phyloP scores from a whole-genome alignment of 2,329 filamentous ascomycete species.

The Setomelanomma holmii region DNA sequence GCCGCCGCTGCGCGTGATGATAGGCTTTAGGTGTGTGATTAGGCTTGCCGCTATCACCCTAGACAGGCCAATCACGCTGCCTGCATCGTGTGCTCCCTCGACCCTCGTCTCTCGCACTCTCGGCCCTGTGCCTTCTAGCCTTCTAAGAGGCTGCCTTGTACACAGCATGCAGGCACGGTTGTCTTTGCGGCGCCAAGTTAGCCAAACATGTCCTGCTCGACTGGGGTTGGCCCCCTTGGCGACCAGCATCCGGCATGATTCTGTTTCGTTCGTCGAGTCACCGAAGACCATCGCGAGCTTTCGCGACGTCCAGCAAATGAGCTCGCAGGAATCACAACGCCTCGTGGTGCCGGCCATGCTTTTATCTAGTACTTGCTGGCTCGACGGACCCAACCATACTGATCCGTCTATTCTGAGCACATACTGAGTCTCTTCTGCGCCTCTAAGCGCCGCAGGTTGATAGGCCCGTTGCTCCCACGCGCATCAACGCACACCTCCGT shows the following conservation, averaged over 20 bases:
- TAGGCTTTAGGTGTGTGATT: conserved; percentile 32
- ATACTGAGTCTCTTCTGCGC: conserved; percentile 40
- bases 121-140: conserved; percentile 27
- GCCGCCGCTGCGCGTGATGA: conserved; percentile 27
- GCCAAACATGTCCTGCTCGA: conserved; percentile 41
- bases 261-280: conserved; percentile 37
- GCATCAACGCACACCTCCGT: conserved; percentile 38
- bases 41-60: conserved; percentile 24
- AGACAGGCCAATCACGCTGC: conserved; percentile 4
- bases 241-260: conserved; percentile 36
- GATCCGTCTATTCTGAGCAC: conserved; percentile 47
- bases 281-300: conserved; percentile 34
- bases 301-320: conserved; percentile 37
- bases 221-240: conserved; percentile 36
- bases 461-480: conserved; percentile 40
- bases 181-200: conserved; percentile 40
- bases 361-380: conserved; percentile 33
- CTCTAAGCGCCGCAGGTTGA: conserved; percentile 49
- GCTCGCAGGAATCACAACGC: conserved; percentile 35
- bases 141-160: conserved; percentile 36
- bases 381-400: conserved; percentile 34
- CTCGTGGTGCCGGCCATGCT: conserved; percentile 35
- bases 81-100: conserved; percentile 15
- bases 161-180: conserved; percentile 45
- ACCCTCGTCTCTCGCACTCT: conserved; percentile 30